These are phyloP conservation scores for Peronosclerospora sorghi DNA, from an alignment of 352 stramenopile genomes.

Conservation along the genomic window DNA sequence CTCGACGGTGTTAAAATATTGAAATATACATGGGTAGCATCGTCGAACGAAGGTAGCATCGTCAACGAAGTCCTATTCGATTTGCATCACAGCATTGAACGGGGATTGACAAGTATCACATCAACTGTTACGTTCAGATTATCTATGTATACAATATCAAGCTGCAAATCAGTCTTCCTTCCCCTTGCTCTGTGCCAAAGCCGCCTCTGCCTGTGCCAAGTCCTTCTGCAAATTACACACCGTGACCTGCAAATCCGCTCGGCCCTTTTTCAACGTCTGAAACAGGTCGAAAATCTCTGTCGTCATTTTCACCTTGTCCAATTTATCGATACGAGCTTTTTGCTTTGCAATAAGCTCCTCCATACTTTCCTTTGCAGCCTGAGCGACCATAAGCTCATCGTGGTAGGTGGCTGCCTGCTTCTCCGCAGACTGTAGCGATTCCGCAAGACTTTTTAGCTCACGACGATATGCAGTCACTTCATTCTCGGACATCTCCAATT, in stretches of 20 bases:
- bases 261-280: constrained; percentile 51
- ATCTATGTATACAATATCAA: not conserved
- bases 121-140: no score
- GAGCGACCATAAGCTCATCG: constrained; percentile 29
- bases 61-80: no score
- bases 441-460: constrained; percentile 36
- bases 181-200: constrained; percentile 4
- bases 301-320: constrained; percentile 80
- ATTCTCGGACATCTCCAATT: constrained; percentile 43
- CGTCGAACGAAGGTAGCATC: no score
- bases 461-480: constrained; percentile 33
- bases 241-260: constrained; percentile 33
- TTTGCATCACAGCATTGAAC: constrained; percentile 27
- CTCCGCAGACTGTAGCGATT: constrained; percentile 45
- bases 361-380: constrained; percentile 32
- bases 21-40: no score
- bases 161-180: constrained; percentile 6
- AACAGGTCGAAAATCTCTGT: constrained; percentile 60
- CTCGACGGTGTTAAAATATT: constrained; percentile 4
- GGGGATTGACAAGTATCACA: not conserved
- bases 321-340: constrained; percentile 55
- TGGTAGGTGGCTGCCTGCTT: constrained; percentile 44
- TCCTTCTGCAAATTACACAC: constrained; percentile 30
- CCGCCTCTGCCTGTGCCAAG: constrained; percentile 14
- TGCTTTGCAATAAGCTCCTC: constrained; percentile 40